Conservation (phyloP, 176 grass and related monocot genomes). For the Leersia perrieri region DNA sequence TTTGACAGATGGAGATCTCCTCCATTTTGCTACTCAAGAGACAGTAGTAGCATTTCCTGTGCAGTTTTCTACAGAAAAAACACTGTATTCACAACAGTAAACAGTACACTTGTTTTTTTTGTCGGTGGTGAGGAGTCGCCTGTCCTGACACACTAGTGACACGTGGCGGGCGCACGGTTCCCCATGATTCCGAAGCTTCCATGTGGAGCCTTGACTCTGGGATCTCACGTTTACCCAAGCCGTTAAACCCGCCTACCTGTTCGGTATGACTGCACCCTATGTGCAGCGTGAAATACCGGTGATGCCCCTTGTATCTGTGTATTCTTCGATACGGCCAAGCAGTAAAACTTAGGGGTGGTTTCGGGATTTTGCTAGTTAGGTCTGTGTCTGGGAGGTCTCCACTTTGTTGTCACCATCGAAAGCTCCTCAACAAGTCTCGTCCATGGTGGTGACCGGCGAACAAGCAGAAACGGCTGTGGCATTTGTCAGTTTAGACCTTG, state of each 20-base stretch:
- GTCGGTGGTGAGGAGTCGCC: not conserved
- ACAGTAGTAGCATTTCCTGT: not conserved
- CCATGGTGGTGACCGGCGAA: not conserved
- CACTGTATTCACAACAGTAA: not conserved
- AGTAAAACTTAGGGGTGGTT: not conserved
- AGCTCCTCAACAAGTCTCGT: not conserved
- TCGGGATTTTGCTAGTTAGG: not conserved
- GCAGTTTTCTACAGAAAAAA: not conserved
- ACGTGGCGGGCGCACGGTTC: slow-evolving; percentile 1
- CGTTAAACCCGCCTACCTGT: slow-evolving; percentile 6
- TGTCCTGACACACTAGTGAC: not conserved
- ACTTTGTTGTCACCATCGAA: not conserved
- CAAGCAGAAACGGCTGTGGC: not conserved
- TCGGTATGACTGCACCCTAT: slow-evolving; percentile 19
- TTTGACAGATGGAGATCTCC: too few species aligned
- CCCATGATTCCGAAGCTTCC: slow-evolving; percentile 24
- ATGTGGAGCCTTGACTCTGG: slow-evolving; percentile 31
- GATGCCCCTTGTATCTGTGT: not conserved
- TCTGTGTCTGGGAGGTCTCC: slow-evolving; percentile 8
- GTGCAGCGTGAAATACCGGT: not conserved
- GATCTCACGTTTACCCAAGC: not conserved
- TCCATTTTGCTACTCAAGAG: too few species aligned
- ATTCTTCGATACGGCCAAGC: not conserved
- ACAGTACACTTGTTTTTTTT: not conserved
- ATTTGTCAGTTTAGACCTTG: not conserved